phyloP scores from a whole-genome alignment of 371 early-diverging fungal species.

The Syncephalastrum monosporum region DNA sequence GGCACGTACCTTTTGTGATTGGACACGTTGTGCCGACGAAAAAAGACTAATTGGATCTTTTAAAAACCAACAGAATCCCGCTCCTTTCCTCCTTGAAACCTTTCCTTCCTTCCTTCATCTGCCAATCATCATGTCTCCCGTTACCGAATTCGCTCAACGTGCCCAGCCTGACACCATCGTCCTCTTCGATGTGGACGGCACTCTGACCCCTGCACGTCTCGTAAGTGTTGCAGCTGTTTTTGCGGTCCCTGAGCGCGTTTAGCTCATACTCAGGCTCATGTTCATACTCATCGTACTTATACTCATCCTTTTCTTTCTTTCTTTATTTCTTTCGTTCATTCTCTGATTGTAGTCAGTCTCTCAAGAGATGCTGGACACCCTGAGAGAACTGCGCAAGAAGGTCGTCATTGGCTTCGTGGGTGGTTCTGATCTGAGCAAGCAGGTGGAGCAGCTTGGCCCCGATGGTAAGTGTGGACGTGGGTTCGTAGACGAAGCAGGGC shows the following conservation, averaged over 20 bases:
- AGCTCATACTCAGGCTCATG: no score
- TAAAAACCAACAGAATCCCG: background rate
- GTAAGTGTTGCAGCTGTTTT: slow-evolving; percentile 35
- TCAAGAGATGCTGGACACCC: slow-evolving; percentile 78
- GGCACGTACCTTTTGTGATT: slow-evolving; percentile 9
- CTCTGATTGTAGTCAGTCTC: slow-evolving; percentile 50
- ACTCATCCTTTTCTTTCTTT: background rate
- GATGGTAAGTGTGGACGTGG: slow-evolving; percentile 54
- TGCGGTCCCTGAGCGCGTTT: background rate
- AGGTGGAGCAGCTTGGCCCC: slow-evolving; percentile 96
- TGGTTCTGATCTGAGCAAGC: slow-evolving; percentile 97
- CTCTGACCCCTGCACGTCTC: slow-evolving; percentile 95
- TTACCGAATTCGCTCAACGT: slow-evolving; percentile 33
- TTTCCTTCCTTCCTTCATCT: no score
- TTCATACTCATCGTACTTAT: background rate
- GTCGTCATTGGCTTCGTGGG: slow-evolving; percentile 99
- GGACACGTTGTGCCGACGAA: background rate
- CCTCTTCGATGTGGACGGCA: slow-evolving; percentile 99
- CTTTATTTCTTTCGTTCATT: no score
- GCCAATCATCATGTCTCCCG: background rate
- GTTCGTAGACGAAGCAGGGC: background rate
- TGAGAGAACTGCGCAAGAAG: slow-evolving; percentile 84
- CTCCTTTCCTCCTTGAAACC: no score
- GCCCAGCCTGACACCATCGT: slow-evolving; percentile 80
- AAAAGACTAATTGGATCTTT: slow-evolving; percentile 1